Percentiles rank a stretch among this genome's conserved stretches.
Conservation (phyloP, 106 monocot genomes). For the Apostasia ramifera region DNA sequence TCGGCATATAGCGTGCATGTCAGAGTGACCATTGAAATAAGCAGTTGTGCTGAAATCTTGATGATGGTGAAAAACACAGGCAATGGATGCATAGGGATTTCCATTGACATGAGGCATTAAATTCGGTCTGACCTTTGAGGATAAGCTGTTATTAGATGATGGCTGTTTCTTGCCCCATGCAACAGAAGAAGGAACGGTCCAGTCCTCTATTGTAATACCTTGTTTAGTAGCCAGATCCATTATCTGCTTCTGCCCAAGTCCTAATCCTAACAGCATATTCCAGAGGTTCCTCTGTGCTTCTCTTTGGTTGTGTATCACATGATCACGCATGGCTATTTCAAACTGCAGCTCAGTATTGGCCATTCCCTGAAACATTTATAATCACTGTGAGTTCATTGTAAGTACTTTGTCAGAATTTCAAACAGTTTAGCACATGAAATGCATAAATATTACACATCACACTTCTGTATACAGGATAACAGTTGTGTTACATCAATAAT, state of each 20-base stretch:
- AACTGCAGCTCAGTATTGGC: conserved; percentile 94
- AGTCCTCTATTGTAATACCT: conserved; percentile 83
- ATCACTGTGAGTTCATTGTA: neutral
- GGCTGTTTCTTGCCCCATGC: conserved; percentile 18
- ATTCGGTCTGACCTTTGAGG: conserved; percentile 6
- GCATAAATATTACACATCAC: neutral
- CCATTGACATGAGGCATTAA: conserved; percentile 2
- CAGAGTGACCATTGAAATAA: conserved; percentile 24
- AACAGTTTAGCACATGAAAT: neutral
- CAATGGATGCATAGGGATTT: conserved; percentile 20
- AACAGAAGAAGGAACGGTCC: conserved; percentile 20
- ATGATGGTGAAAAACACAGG: conserved; percentile 46
- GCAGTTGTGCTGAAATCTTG: conserved; percentile 37
- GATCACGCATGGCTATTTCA: conserved; percentile 96
- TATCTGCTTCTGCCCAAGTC: conserved; percentile 76
- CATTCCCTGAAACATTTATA: conserved; percentile 54
- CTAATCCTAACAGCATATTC: conserved; percentile 79
- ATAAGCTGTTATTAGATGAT: conserved; percentile 11
- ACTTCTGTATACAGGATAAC: too few species aligned
- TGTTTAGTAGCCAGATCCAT: conserved; percentile 68
- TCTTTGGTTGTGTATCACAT: conserved; percentile 88
- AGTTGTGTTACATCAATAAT: too few species aligned
- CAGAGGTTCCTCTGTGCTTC: conserved; percentile 79
- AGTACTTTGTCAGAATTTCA: neutral
- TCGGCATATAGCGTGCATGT: conserved; percentile 25